Evolutionary conservation across 306 rosid species (phyloP), one percentile per base, ranked within the genome.

Genomic region (Vachellia collinsii): DNA sequence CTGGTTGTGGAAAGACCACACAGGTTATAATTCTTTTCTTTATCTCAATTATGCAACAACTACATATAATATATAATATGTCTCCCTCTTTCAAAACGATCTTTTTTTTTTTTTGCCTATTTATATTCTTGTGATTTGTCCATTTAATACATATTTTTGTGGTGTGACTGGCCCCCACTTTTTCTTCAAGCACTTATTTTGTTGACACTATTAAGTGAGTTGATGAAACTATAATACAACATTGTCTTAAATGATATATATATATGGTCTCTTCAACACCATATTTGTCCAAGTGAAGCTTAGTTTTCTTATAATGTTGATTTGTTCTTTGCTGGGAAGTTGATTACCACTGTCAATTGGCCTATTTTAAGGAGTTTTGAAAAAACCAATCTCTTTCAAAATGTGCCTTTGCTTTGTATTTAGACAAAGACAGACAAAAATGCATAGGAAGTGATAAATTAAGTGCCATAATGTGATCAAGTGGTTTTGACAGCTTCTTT

Each of bases 1-100:
- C 99, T 79, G 99, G 98, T 48, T 96, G 99, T 76, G 99, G 99
- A 86, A 93, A 96, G 91, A 96, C 99, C 76, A 93, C 99, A 6
- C 98, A 96, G 99, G 99, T 96, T 88, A 86, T 34, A 81, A 70
- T 70, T 90, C 79, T 80, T 89, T 89, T 74, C 81, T 79, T 79
- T 92, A 70, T 77, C 77, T 75, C 84, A 77, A 64, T 70, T 79
- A 70, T 81, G 83, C 79, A 86, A 77, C 81, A 69, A 22, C 82
- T 75, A 84, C 75, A 59, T 84, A 71, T 77, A 85, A 0, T 58
- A 70, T 68, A 64, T 66, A 70, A 76, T 65, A 67, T 86, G 83
- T 81, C 43, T 66, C 78, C 71, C 51, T 74, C 44, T 67, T 82
- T 83, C 62, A 42, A 72, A 76, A 37, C 69, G 17, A 70, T 82